Conservation (phyloP, 2,329 filamentous ascomycete species). For the Beauveria sp. region DNA sequence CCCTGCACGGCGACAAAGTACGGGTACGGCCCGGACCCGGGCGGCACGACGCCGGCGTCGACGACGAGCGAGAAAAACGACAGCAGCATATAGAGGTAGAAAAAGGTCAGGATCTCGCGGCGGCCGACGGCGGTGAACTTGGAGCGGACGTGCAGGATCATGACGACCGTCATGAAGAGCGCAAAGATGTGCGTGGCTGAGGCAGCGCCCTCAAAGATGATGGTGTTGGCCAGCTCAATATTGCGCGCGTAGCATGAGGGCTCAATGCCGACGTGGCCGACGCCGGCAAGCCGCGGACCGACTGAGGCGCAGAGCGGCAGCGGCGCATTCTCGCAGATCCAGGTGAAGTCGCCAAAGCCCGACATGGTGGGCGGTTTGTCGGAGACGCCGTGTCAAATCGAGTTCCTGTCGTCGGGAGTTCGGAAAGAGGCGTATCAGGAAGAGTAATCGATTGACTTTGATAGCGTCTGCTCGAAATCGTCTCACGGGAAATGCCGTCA, state of each 20-base stretch:
- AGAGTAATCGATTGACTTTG: background rate
- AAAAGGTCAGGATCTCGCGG: conserved; percentile 76
- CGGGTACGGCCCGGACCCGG: conserved; percentile 70
- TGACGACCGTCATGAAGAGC: conserved; percentile 86
- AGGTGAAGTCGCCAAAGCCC: conserved; percentile 85
- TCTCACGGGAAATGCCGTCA: background rate
- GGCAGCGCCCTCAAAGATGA: conserved; percentile 91
- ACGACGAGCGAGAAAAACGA: conserved; percentile 84
- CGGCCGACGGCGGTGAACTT: conserved; percentile 95
- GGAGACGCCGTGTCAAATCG: background rate
- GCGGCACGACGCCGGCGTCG: conserved; percentile 86
- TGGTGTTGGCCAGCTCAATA: conserved; percentile 93
- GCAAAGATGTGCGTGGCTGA: conserved; percentile 89
- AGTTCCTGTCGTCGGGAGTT: background rate
- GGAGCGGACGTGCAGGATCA: conserved; percentile 87
- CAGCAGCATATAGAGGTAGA: conserved; percentile 91
- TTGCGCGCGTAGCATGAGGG: conserved; percentile 88
- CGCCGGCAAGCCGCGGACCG: conserved; percentile 63
- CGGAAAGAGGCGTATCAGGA: background rate
- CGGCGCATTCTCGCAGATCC: conserved; percentile 76
- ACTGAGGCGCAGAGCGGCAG: conserved; percentile 83
- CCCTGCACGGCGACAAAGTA: conserved; percentile 89
- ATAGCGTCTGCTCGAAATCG: background rate
- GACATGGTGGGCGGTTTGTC: conserved; percentile 44
- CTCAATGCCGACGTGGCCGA: conserved; percentile 68